Percentiles rank a stretch among this genome's conserved stretches.
phyloP scores from a whole-genome alignment of 768 basidiomycete species.

The Daedaleopsis sinensis region DNA sequence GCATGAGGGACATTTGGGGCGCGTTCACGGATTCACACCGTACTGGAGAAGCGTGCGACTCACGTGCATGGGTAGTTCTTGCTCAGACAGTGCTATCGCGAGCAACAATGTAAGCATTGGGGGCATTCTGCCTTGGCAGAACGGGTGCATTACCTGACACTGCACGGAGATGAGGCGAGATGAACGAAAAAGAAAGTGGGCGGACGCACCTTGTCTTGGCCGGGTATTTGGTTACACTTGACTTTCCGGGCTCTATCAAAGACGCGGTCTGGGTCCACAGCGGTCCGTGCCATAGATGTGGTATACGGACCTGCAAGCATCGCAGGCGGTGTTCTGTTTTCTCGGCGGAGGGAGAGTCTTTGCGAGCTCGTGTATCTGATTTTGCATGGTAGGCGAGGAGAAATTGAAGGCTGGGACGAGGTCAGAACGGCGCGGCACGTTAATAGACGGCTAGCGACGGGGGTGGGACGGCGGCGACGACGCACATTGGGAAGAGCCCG shows the following conservation, averaged over 20 bases:
- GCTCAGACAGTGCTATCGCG: conserved; percentile 71
- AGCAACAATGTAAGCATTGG: conserved; percentile 12
- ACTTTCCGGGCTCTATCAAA: conserved; percentile 76
- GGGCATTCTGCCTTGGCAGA: background rate
- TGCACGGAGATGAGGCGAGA: conserved; percentile 32
- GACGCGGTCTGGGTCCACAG: conserved; percentile 1
- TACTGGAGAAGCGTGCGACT: conserved; percentile 37
- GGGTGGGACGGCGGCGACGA: background rate
- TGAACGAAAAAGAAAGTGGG: conserved; percentile 19
- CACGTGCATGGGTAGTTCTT: conserved; percentile 95
- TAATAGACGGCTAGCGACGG: conserved; percentile 11
- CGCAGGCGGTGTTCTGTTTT: conserved; percentile 93
- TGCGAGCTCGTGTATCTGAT: conserved; percentile 80
- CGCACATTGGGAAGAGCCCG: conserved; percentile 18
- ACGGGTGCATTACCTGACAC: conserved; percentile 60
- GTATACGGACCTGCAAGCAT: conserved; percentile 75
- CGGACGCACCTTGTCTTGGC: conserved; percentile 75
- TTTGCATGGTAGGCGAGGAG: conserved; percentile 71
- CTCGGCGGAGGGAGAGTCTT: conserved; percentile 83
- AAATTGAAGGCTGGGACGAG: conserved; percentile 55
- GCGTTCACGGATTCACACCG: conserved; percentile 9
- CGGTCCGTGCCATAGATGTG: background rate
- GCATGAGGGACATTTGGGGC: conserved; percentile 17
- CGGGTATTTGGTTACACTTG: conserved; percentile 82
- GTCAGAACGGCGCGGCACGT: conserved; percentile 28